Evolutionary conservation across 352 stramenopile genomes (phyloP).

Genomic region (Pythium volutum): DNA sequence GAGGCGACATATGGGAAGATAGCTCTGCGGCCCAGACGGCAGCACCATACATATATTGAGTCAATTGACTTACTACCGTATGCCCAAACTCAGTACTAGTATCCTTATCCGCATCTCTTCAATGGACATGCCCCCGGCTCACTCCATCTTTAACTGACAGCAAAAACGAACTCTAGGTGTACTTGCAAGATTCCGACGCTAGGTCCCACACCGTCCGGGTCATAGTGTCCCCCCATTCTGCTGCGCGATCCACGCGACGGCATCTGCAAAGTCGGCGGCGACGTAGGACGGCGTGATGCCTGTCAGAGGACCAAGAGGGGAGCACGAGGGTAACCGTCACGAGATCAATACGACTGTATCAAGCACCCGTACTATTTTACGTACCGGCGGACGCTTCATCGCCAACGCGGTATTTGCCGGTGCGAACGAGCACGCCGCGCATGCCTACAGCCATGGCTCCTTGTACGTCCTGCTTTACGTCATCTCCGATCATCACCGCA

Average conservation of each 20-base stretch:
- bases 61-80: no score
- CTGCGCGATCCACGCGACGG: slow-evolving; percentile 21
- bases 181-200: neutral
- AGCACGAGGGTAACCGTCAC: neutral
- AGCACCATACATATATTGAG: no score
- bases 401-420: slow-evolving; percentile 44
- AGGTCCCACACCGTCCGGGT: neutral
- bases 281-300: slow-evolving; percentile 20
- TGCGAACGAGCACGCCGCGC: slow-evolving; percentile 42
- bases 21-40: no score
- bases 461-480: slow-evolving; percentile 46
- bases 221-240: slow-evolving; percentile 5
- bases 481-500: slow-evolving; percentile 57
- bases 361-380: neutral
- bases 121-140: neutral
- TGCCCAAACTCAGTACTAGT: no score
- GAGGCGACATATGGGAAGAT: no score
- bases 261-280: slow-evolving; percentile 16
- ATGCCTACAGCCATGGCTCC: slow-evolving; percentile 47
- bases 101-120: no score
- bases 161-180: neutral
- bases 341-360: neutral
- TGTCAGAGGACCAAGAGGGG: neutral
- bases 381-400: slow-evolving; percentile 30
- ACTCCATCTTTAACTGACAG: neutral